These are phyloP conservation scores for Fusarium proliferatum DNA, from an alignment of 2,329 filamentous ascomycete species.

Conservation along the genomic window DNA sequence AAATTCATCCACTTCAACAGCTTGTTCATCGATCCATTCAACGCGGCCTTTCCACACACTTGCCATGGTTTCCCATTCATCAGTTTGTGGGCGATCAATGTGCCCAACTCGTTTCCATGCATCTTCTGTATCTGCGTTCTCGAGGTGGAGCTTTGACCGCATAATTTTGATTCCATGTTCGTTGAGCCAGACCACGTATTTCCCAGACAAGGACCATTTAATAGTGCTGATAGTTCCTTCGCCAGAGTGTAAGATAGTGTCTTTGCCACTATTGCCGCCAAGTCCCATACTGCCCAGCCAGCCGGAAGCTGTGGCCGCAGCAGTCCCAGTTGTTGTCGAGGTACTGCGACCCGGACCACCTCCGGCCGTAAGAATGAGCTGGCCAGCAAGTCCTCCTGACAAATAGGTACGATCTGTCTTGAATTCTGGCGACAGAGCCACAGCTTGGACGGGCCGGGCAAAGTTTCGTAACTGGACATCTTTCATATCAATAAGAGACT, in stretches of 20 bases:
- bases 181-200: conserved; percentile 94
- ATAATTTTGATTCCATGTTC: conserved; percentile 98
- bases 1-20: conserved; percentile 76
- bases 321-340: conserved; percentile 86
- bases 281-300: conserved; percentile 93
- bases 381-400: conserved; percentile 89
- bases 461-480: conserved; percentile 95
- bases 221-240: conserved; percentile 92
- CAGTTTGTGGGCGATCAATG: conserved; percentile 85
- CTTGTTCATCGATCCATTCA: conserved; percentile 91
- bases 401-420: conserved; percentile 89
- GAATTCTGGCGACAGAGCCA: conserved; percentile 95
- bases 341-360: conserved; percentile 84
- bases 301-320: conserved; percentile 83
- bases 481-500: conserved; percentile 85
- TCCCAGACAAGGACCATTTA: conserved; percentile 93
- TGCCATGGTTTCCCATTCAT: conserved; percentile 96
- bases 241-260: conserved; percentile 88
- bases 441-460: conserved; percentile 88
- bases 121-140: conserved; percentile 78
- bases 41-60: conserved; percentile 91
- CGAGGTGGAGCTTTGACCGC: conserved; percentile 86
- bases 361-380: conserved; percentile 85
- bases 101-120: conserved; percentile 97
- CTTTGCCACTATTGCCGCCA: conserved; percentile 80